Percentiles rank a stretch among this genome's conserved stretches.
Evolutionary conservation across 2,329 filamentous ascomycete species (phyloP).

Genomic region (Neospermospora avenae): DNA sequence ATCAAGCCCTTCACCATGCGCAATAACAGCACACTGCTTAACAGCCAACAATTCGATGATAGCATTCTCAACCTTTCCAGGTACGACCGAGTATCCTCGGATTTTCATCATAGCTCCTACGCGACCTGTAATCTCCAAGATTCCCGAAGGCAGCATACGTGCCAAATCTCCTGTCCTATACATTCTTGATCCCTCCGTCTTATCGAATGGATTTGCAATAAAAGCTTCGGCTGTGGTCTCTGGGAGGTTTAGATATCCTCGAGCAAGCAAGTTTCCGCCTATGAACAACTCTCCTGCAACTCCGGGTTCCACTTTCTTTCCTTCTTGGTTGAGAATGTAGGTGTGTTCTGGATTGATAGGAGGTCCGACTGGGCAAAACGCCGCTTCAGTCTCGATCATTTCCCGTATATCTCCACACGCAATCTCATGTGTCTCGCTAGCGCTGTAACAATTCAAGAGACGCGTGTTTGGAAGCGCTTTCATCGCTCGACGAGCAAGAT

Average conservation of each 20-base stretch:
- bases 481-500: slow-evolving; percentile 63
- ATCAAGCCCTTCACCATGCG: slow-evolving; percentile 73
- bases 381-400: slow-evolving; percentile 60
- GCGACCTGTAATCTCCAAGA: slow-evolving; percentile 81
- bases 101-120: slow-evolving; percentile 89
- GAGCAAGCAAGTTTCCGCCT: slow-evolving; percentile 68
- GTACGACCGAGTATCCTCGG: slow-evolving; percentile 80
- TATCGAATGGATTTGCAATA: slow-evolving; percentile 60
- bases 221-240: slow-evolving; percentile 75
- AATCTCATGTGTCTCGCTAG: slow-evolving; percentile 62
- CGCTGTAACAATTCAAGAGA: slow-evolving; percentile 77
- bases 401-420: slow-evolving; percentile 71
- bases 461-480: slow-evolving; percentile 63
- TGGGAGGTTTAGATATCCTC: slow-evolving; percentile 76
- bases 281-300: slow-evolving; percentile 71
- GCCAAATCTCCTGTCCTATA: slow-evolving; percentile 89
- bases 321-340: slow-evolving; percentile 70
- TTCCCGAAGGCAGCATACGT: slow-evolving; percentile 72
- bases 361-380: slow-evolving; percentile 71
- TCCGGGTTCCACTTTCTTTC: slow-evolving; percentile 59
- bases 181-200: slow-evolving; percentile 58
- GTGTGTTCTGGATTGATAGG: slow-evolving; percentile 65
- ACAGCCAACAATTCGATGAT: slow-evolving; percentile 69
- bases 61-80: slow-evolving; percentile 70
- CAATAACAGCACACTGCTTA: slow-evolving; percentile 66